Evolutionary conservation across 2,329 filamentous ascomycete genomes (phyloP).

Genomic region (Fusarium fujikuroi): DNA sequence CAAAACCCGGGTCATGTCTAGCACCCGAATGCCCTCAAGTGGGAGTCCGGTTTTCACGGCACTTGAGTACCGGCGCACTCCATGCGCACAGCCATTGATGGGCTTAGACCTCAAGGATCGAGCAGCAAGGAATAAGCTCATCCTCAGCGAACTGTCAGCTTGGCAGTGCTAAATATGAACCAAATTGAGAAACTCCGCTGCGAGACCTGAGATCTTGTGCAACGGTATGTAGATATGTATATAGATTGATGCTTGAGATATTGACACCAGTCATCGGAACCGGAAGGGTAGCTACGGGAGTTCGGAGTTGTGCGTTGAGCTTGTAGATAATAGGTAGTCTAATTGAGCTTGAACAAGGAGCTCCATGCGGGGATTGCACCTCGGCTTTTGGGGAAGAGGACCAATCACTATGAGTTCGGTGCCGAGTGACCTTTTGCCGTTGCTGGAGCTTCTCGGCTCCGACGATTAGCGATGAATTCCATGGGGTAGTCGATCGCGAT

Average conservation of each 20-base stretch:
- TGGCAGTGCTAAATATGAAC: neutral
- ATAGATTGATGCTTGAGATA: neutral
- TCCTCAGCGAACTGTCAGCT: constrained; percentile 6
- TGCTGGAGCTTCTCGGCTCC: constrained; percentile 22
- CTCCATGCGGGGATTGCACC: constrained; percentile 20
- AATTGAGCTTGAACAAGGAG: constrained; percentile 16
- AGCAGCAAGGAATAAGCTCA: constrained; percentile 33
- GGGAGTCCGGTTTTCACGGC: constrained; percentile 60
- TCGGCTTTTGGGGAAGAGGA: constrained; percentile 20
- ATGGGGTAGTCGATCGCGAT: neutral
- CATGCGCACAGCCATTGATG: constrained; percentile 30
- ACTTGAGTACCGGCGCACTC: constrained; percentile 47
- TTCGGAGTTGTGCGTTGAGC: constrained; percentile 4
- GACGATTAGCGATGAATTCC: neutral
- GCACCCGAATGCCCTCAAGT: constrained; percentile 84
- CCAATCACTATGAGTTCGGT: constrained; percentile 28
- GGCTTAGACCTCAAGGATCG: constrained; percentile 35
- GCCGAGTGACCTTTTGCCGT: constrained; percentile 30
- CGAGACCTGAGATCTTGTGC: neutral
- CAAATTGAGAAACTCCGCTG: neutral
- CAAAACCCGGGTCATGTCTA: constrained; percentile 96
- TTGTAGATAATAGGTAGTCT: neutral
- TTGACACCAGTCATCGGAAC: constrained; percentile 29
- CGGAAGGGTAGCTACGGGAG: constrained; percentile 16
- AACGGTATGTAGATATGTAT: neutral